phyloP scores from a whole-genome alignment of 2,329 filamentous ascomycete species.

The Emergomyces africanus region DNA sequence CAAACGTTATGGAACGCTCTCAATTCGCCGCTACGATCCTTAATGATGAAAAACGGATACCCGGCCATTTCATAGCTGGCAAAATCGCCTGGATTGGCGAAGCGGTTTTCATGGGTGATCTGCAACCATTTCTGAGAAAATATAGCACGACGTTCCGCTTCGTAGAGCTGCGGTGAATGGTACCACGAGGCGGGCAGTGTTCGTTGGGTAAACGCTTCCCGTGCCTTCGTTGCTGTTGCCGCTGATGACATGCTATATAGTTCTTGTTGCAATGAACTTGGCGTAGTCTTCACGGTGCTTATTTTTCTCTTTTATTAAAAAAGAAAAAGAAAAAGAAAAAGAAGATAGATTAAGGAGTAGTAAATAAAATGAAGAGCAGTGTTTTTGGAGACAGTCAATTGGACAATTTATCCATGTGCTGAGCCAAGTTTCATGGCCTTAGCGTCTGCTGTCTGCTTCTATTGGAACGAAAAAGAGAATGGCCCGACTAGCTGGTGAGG shows the following conservation, averaged over 20 bases:
- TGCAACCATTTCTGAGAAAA: constrained; percentile 43
- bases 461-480: not conserved
- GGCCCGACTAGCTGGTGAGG: not conserved
- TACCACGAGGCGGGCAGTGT: constrained; percentile 42
- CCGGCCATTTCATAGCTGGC: constrained; percentile 44
- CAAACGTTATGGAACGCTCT: constrained; percentile 51
- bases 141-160: constrained; percentile 44
- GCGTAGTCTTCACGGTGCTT: not conserved
- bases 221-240: not conserved
- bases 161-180: constrained; percentile 40
- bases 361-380: not conserved
- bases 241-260: not conserved
- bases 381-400: not conserved
- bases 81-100: constrained; percentile 44
- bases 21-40: constrained; percentile 39
- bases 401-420: not conserved
- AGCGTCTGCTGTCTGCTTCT: not conserved
- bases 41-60: constrained; percentile 42
- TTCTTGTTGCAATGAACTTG: not conserved
- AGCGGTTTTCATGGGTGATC: constrained; percentile 31
- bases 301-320: not conserved
- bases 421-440: not conserved
- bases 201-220: not conserved
- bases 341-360: too few species aligned
- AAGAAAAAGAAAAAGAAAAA: not conserved